Percentiles rank a stretch among this genome's conserved stretches.
phyloP scores from a whole-genome alignment of 2,329 filamentous ascomycete species.

The Harringtonia aguacate region DNA sequence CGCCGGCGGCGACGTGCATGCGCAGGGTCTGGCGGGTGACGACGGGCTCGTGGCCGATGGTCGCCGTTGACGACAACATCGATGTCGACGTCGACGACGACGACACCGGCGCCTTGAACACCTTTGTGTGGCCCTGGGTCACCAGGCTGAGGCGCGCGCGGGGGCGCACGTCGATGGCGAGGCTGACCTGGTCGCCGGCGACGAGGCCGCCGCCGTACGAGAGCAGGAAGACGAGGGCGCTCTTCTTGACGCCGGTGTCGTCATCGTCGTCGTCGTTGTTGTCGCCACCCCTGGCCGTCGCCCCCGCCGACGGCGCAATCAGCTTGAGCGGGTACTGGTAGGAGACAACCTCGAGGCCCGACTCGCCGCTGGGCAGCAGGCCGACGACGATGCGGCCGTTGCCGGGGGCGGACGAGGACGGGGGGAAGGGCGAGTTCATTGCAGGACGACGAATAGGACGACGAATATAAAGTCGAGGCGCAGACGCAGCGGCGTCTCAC shows the following conservation, averaged over 20 bases:
- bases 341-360: constrained; percentile 61
- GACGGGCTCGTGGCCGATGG: constrained; percentile 22
- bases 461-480: too few species aligned
- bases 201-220: constrained; percentile 94
- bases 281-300: neutral
- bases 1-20: constrained; percentile 37
- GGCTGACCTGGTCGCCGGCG: constrained; percentile 69
- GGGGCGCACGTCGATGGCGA: constrained; percentile 55
- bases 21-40: constrained; percentile 47
- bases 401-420: constrained; percentile 63
- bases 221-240: constrained; percentile 75
- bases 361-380: constrained; percentile 59
- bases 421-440: constrained; percentile 66
- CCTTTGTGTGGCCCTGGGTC: constrained; percentile 80
- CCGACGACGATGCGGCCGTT: constrained; percentile 67
- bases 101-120: constrained; percentile 61
- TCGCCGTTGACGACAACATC: neutral
- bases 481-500: too few species aligned
- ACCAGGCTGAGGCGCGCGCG: constrained; percentile 56
- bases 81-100: constrained; percentile 8
- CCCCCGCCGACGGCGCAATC: constrained; percentile 54
- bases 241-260: constrained; percentile 34
- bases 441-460: too few species aligned
- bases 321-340: constrained; percentile 96
- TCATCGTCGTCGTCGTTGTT: constrained; percentile 22